Percentiles rank a stretch among this genome's conserved stretches.
phyloP scores from a whole-genome alignment of 1,139 yeast species.

The Pichia sp. region DNA sequence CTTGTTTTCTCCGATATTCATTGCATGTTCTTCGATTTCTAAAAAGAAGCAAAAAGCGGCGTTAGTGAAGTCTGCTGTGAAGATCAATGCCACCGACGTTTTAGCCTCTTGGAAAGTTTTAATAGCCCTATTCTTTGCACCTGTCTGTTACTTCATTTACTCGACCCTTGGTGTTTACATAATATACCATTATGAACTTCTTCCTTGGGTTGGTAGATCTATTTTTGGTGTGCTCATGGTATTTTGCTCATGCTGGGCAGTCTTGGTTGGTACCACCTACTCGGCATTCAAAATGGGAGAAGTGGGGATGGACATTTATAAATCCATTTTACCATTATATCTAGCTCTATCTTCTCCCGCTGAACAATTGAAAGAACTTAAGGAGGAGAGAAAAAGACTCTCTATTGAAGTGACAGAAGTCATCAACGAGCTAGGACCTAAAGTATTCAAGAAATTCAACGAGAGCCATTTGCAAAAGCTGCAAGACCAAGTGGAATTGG shows the following conservation, averaged over 20 bases:
- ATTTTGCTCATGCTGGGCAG: constrained; percentile 41
- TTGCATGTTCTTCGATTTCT: constrained; percentile 53
- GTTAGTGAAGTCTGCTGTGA: constrained; percentile 61
- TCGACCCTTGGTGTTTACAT: constrained; percentile 53
- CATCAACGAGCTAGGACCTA: constrained; percentile 60
- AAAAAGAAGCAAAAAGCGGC: constrained; percentile 57
- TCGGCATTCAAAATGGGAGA: constrained; percentile 71
- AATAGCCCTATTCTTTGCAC: constrained; percentile 65
- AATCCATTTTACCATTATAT: constrained; percentile 62
- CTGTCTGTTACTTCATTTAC: constrained; percentile 59
- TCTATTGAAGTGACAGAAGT: constrained; percentile 52
- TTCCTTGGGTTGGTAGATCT: constrained; percentile 28
- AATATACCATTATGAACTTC: constrained; percentile 36
- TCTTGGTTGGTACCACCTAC: constrained; percentile 59
- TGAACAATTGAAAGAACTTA: constrained; percentile 45
- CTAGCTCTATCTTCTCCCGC: constrained; percentile 49
- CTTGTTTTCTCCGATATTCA: constrained; percentile 64
- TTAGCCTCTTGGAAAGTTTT: constrained; percentile 75
- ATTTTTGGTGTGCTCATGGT: constrained; percentile 42
- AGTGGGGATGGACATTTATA: constrained; percentile 67
- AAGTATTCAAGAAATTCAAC: constrained; percentile 50
- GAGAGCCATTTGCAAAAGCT: constrained; percentile 22
- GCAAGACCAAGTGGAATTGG: constrained; percentile 26
- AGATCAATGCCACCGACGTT: constrained; percentile 68
- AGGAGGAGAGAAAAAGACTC: constrained; percentile 46